Base-by-base conservation (phyloP, 345 rosid genomes). In the Populus nigra region DNA sequence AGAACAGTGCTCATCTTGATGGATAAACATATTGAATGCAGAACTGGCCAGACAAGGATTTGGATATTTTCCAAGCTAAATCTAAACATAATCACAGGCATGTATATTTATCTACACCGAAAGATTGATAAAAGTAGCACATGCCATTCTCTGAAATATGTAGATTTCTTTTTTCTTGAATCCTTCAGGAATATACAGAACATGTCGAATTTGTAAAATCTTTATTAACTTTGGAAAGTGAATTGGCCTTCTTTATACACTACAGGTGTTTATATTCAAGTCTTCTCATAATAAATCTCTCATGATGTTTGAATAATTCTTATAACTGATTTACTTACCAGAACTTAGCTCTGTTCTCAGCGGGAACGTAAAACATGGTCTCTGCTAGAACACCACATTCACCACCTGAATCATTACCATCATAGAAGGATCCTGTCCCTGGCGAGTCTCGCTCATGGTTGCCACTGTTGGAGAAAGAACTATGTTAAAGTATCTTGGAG, bases 341-440 rank as follows among this genome's bases (percentile, higher is more conserved):
- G 72, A 86, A 91, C 77, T 91, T 91, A 1, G 92, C 93, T 78
- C 80, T 78, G 82, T 90, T 90, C 76, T 87, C 91, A 11, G 91
- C 89, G 61, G 91, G 90, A 78, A 84, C 84, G 53, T 84, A 87
- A 78, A 83, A 90, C 93, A 88, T 88, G 43, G 89, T 90, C 88
- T 90, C 93, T 33, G 90, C 88, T 13, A 67, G 85, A 69, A 90
- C 91, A 67, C 91, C 91, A 75, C 91, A 90, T 75, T 90, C 90
- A 36, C 94, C 94, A 45, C 94, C 91, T 18, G 92, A 90, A 81
- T 90, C 92, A 53, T 39, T 62, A 22, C 79, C 69, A 11, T 71
- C 87, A 61, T 85, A 90, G 76, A 86, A 86, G 65, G 88, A 86
- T 53, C 88, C 86, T 22, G 88, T 36, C 67, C 69, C 67, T 5